A percentile compares a stretch with the other conserved stretches of the same genome.
These are phyloP conservation scores for Gamsiella multidivaricata DNA, from an alignment of 192 early-diverging fungal genomes.

Conservation along the genomic window DNA sequence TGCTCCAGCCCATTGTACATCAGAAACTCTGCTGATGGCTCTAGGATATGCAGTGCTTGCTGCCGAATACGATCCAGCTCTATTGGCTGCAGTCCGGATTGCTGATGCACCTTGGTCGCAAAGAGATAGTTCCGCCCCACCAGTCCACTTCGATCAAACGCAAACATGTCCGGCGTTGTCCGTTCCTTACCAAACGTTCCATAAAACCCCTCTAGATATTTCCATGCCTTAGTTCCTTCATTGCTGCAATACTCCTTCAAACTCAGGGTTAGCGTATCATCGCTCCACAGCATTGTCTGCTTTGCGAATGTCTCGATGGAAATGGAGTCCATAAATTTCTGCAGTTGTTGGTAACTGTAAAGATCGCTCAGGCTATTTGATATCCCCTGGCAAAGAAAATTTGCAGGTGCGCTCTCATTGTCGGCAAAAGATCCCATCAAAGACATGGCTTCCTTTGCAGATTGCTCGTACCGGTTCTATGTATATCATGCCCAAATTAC, in stretches of 20 bases:
- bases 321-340: slow-evolving; percentile 34
- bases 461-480: slow-evolving; percentile 44
- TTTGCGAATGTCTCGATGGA: slow-evolving; percentile 19
- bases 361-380: slow-evolving; percentile 31
- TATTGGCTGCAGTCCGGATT: not conserved
- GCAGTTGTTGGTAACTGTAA: slow-evolving; percentile 40
- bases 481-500: not conserved
- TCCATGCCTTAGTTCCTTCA: slow-evolving; percentile 29
- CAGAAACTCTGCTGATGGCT: slow-evolving; percentile 26
- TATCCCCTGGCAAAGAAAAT: slow-evolving; percentile 35
- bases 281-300: slow-evolving; percentile 35
- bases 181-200: not conserved
- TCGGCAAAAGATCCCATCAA: slow-evolving; percentile 3
- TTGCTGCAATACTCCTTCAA: slow-evolving; percentile 23
- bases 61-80: slow-evolving; percentile 26
- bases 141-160: slow-evolving; percentile 9
- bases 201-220: slow-evolving; percentile 29
- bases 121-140: slow-evolving; percentile 31
- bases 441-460: slow-evolving; percentile 23
- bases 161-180: not conserved
- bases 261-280: slow-evolving; percentile 14
- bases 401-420: not conserved
- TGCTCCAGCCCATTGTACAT: slow-evolving; percentile 14
- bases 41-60: slow-evolving; percentile 8
- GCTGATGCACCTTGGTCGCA: slow-evolving; percentile 34